Evolutionary conservation across 257 asterid species (phyloP).

Genomic region (Craterostigma plantagineum): DNA sequence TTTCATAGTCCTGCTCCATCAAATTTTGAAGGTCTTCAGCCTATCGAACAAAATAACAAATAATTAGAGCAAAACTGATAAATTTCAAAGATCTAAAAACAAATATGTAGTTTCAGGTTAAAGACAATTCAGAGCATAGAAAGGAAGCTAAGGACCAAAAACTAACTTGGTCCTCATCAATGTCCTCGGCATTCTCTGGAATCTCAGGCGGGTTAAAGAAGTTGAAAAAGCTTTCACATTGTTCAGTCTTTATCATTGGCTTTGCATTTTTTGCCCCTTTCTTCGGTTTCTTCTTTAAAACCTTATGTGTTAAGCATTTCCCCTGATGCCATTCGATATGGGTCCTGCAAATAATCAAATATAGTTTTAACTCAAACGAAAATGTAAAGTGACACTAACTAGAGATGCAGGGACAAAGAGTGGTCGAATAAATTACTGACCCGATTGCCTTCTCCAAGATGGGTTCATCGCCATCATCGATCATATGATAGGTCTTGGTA

Average conservation of each 20-base stretch:
- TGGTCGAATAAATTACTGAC: conserved; percentile 17
- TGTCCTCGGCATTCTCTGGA: conserved; percentile 53
- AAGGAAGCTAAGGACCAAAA: not conserved
- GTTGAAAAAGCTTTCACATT: conserved; percentile 67
- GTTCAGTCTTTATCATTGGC: conserved; percentile 40
- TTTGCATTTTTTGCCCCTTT: conserved; percentile 43
- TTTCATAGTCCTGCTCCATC: conserved; percentile 80
- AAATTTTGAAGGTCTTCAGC: conserved; percentile 54
- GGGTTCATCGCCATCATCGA: conserved; percentile 48
- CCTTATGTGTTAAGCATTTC: conserved; percentile 55
- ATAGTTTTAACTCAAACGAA: too few species aligned
- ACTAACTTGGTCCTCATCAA: conserved; percentile 44
- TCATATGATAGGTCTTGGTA: conserved; percentile 63
- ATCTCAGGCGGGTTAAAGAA: conserved; percentile 67
- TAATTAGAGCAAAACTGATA: conserved; percentile 5
- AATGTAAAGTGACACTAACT: too few species aligned
- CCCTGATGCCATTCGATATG: conserved; percentile 62
- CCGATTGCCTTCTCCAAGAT: conserved; percentile 63
- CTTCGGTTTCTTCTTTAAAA: conserved; percentile 57
- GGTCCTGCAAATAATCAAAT: conserved; percentile 25
- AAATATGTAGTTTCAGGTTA: too few species aligned
- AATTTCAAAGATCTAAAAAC: conserved; percentile 3
- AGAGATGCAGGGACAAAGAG: too few species aligned
- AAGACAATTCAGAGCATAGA: too few species aligned
- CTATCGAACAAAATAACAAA: conserved; percentile 12